Evolutionary conservation across 2,329 filamentous ascomycete species (phyloP).

Genomic region (Alternaria conjuncta): DNA sequence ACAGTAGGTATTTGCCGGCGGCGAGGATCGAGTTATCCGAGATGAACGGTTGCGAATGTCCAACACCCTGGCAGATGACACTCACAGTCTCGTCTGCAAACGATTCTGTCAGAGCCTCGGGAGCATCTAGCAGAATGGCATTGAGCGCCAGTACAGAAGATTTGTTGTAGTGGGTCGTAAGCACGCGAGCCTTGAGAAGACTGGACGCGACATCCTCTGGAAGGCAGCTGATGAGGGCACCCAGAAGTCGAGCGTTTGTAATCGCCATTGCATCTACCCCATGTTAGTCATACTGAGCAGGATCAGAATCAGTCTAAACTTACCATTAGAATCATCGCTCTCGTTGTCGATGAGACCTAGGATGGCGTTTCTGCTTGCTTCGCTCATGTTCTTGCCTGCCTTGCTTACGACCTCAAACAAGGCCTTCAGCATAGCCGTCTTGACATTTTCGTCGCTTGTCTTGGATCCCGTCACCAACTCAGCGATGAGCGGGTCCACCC

Average conservation of each 20-base stretch:
- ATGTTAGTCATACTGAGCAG: conserved; percentile 13
- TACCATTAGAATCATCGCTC: conserved; percentile 73
- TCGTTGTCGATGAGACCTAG: conserved; percentile 88
- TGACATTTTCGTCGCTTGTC: conserved; percentile 84
- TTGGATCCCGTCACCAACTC: conserved; percentile 96
- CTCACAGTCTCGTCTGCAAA: conserved; percentile 76
- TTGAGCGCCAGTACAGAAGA: conserved; percentile 87
- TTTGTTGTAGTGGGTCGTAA: conserved; percentile 76
- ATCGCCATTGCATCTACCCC: conserved; percentile 72
- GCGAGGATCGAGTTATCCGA: conserved; percentile 88
- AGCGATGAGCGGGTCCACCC: conserved; percentile 90
- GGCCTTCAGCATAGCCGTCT: conserved; percentile 95
- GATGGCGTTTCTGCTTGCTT: conserved; percentile 84
- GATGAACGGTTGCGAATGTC: conserved; percentile 74
- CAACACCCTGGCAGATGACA: conserved; percentile 81
- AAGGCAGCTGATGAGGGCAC: conserved; percentile 86
- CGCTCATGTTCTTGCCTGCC: conserved; percentile 93
- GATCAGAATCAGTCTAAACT: conserved; percentile 10
- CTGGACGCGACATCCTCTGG: conserved; percentile 70
- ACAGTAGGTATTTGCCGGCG: conserved; percentile 86
- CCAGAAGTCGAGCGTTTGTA: conserved; percentile 88
- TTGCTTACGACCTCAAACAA: conserved; percentile 96
- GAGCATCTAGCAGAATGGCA: conserved; percentile 82
- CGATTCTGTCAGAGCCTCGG: conserved; percentile 70
- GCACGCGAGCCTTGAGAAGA: conserved; percentile 73